A percentile compares a stretch with the other conserved stretches of the same genome.
These are phyloP conservation scores for Leccinum truebloodii DNA, from an alignment of 768 basidiomycete genomes.

Conservation along the genomic window DNA sequence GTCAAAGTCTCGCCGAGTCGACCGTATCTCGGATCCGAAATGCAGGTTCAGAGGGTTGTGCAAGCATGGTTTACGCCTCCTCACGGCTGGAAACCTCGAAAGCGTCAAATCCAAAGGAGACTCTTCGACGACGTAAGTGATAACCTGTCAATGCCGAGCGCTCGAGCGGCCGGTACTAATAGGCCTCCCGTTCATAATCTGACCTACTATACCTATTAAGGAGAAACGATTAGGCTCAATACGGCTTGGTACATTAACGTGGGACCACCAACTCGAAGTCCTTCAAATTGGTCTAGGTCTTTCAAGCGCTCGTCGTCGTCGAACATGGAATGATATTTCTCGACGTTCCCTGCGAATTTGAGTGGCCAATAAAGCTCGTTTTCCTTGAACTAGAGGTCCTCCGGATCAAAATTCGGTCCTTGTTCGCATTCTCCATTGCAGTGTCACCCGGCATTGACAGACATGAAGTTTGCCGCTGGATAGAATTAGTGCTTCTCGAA, in stretches of 20 bases:
- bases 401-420: background rate
- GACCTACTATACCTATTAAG: background rate
- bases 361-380: background rate
- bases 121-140: too few species aligned
- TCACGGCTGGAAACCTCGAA: background rate
- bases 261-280: background rate
- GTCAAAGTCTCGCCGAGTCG: background rate
- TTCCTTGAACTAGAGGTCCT: background rate
- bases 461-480: background rate
- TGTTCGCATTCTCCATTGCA: background rate
- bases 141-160: background rate
- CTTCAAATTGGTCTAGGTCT: background rate
- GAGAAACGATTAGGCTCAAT: background rate
- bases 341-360: background rate
- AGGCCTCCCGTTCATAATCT: background rate
- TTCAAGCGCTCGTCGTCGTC: background rate
- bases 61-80: background rate
- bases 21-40: background rate
- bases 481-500: background rate
- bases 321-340: background rate
- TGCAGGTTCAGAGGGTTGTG: too few species aligned
- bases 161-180: background rate
- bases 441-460: background rate
- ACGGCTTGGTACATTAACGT: background rate
- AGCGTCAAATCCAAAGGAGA: background rate